These are phyloP conservation scores for Colletotrichum lini DNA, from an alignment of 2,329 filamentous ascomycete species.

Conservation along the genomic window DNA sequence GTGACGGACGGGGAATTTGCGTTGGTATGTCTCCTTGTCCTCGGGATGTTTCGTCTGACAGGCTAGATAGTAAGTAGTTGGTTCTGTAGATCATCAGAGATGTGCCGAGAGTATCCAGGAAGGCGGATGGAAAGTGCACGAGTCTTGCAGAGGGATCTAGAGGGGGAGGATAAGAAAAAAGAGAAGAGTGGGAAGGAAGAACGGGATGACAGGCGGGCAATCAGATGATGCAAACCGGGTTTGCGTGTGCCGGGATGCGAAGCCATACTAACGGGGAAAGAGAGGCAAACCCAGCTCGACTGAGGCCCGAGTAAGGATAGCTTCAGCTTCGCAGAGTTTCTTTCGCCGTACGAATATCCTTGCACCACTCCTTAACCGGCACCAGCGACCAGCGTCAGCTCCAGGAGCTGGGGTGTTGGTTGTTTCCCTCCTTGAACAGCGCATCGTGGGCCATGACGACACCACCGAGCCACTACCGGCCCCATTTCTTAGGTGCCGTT, in stretches of 20 bases:
- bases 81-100: neutral
- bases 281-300: conserved; percentile 5
- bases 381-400: neutral
- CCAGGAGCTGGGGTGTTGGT: conserved; percentile 11
- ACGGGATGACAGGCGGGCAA: conserved; percentile 25
- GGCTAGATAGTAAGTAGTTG: neutral
- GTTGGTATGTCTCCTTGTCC: neutral
- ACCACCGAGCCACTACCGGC: conserved; percentile 40
- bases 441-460: conserved; percentile 41
- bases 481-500: neutral
- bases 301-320: conserved; percentile 12
- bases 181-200: conserved; percentile 8
- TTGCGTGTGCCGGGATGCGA: conserved; percentile 28
- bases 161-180: neutral
- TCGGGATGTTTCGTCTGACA: conserved; percentile 8
- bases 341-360: no score
- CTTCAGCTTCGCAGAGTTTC: neutral
- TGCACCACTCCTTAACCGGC: neutral
- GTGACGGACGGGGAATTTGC: neutral
- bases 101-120: neutral
- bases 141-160: neutral
- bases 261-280: conserved; percentile 35
- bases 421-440: conserved; percentile 32
- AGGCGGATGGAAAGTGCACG: neutral
- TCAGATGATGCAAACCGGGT: conserved; percentile 37